Base-by-base conservation (phyloP, 2,329 filamentous ascomycete species). In the Clarireedia monteithiana region DNA sequence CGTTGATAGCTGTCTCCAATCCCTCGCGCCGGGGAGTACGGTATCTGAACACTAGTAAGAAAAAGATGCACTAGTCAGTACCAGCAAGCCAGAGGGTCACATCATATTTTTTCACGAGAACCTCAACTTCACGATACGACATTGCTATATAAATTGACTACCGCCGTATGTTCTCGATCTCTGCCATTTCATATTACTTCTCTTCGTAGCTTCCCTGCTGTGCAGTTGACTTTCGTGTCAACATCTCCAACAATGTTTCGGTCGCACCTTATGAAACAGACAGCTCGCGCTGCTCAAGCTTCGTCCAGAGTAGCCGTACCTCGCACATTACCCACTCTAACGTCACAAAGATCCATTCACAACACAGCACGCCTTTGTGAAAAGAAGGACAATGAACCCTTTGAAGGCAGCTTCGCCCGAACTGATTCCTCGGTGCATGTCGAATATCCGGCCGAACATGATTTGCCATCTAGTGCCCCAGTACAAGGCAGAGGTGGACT, bases 371-470 rank as follows among this genome's bases (percentile, higher is more conserved):
- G 50, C 15, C 57, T 64, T 15, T 56, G 60, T 17, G 60, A 67
- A 34, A 63, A 66, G 47, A 63, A 65, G 38, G 56, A 58, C n/a
- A 56, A 62, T 15, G 57, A 60, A 17, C 61, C 55, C 23, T 61
- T 61, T 39, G 66, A 68, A 52, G 66, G 66, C 26, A 60, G 64
- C 6, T 88, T 86, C 69, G 88, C 90, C 15, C 85, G 89, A 67
- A 95, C 89, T 9, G 88, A 95, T 67, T 81, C 90, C 50, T 82
- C 78, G 55, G 86, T 95, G 59, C 81, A 83, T 40, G 84, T 94
- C 60, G 83, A 90, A 70, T 90, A 95, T 68, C 90, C 89, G 0
- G 80, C 82, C 39, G 86, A 90, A 66, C 74, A 81, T 55, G 81
- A 91, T 59, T 79, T 94, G 62, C 89, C 90, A 9, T 78, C 80